Conservation (phyloP, 2,329 filamentous ascomycete genomes). For the Chaetomiaceae sp. region DNA sequence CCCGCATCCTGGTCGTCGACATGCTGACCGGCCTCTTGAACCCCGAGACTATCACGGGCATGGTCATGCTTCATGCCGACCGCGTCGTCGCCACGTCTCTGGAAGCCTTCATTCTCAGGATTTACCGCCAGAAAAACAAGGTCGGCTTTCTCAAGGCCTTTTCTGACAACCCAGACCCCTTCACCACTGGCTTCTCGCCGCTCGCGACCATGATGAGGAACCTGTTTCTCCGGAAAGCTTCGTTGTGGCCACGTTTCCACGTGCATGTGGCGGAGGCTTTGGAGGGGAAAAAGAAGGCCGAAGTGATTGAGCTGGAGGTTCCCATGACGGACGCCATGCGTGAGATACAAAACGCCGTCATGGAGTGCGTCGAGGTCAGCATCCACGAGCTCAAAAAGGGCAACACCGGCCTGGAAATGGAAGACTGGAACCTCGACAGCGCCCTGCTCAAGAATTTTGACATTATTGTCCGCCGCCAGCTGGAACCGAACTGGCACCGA, state of each 20-base stretch:
- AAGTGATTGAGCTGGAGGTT: constrained; percentile 95
- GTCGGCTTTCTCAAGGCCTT: constrained; percentile 92
- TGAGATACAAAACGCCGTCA: constrained; percentile 86
- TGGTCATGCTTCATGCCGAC: constrained; percentile 86
- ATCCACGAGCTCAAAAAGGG: constrained; percentile 90
- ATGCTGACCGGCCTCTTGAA: constrained; percentile 78
- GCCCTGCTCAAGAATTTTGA: constrained; percentile 92
- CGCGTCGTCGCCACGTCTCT: constrained; percentile 78
- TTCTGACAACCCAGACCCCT: constrained; percentile 87
- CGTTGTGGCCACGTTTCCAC: constrained; percentile 91
- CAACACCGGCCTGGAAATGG: constrained; percentile 87
- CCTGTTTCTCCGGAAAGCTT: constrained; percentile 81
- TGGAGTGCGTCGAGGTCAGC: constrained; percentile 94
- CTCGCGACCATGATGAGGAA: constrained; percentile 88
- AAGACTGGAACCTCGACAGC: constrained; percentile 94
- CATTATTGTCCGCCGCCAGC: constrained; percentile 76
- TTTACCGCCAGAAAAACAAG: constrained; percentile 94
- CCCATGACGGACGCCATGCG: constrained; percentile 94
- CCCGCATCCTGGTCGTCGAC: constrained; percentile 90
- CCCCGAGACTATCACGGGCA: constrained; percentile 78
- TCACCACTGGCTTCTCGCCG: constrained; percentile 82
- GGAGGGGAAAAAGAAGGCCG: constrained; percentile 86
- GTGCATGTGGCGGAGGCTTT: constrained; percentile 82
- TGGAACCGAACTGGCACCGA: constrained; percentile 96
- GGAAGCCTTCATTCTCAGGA: constrained; percentile 91